Conservation (phyloP, 2,329 filamentous ascomycete species). For the Myriosclerotinia curreyana region DNA sequence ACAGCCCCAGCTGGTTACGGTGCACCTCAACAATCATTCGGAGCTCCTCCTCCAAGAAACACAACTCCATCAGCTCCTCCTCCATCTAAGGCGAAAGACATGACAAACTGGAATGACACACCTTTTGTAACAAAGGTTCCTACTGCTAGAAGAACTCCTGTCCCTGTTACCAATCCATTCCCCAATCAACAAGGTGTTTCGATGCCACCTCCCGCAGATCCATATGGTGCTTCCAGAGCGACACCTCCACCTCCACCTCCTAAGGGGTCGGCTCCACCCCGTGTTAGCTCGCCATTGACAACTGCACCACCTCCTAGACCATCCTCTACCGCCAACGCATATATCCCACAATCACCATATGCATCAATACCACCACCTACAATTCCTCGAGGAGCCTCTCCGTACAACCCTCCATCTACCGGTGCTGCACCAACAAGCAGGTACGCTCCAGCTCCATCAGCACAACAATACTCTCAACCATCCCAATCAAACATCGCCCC, state of each 20-base stretch:
- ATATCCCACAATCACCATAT: conserved; percentile 54
- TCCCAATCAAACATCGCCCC: conserved; percentile 43
- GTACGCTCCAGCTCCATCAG: conserved; percentile 67
- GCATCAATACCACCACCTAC: conserved; percentile 50
- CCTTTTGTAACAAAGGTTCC: conserved; percentile 76
- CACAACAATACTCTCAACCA: conserved; percentile 51
- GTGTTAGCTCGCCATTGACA: conserved; percentile 69
- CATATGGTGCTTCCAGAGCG: conserved; percentile 57
- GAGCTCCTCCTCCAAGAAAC: conserved; percentile 62
- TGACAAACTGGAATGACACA: conserved; percentile 90
- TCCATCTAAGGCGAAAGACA: conserved; percentile 66
- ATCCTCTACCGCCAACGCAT: conserved; percentile 58
- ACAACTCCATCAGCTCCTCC: conserved; percentile 66
- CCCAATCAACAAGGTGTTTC: conserved; percentile 57
- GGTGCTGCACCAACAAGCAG: conserved; percentile 67
- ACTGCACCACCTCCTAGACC: conserved; percentile 48
- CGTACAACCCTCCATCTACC: conserved; percentile 78
- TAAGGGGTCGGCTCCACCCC: conserved; percentile 68
- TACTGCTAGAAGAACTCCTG: conserved; percentile 66
- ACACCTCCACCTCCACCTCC: conserved; percentile 76
- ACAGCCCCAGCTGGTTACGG: conserved; percentile 35
- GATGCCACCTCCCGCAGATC: conserved; percentile 56
- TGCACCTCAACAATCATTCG: conserved; percentile 41
- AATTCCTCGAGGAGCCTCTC: conserved; percentile 73
- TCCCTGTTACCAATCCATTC: conserved; percentile 58